Base-by-base conservation (phyloP, 2,329 filamentous ascomycete species). In the Exophiala lecanii-corni region DNA sequence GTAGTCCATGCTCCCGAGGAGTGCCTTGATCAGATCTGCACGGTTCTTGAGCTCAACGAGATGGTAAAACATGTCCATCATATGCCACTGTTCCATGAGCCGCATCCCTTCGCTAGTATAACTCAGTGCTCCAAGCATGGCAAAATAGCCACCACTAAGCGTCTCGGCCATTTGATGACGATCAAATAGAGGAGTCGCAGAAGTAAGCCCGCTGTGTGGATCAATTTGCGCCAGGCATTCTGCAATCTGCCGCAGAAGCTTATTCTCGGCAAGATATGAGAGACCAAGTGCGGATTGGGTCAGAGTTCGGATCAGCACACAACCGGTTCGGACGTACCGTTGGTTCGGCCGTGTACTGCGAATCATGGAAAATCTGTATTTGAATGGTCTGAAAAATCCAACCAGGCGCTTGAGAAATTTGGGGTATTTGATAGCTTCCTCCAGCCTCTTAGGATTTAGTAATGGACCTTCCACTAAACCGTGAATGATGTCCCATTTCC, bases 31-130 rank as follows among this genome's bases (percentile, higher is more conserved):
- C 46, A 98, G 72, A 62, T 98, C 92, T 34, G 91, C 88, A 2
- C 92, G 84, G 63, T 92, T 85, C 56, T 86, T 88, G 33, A 95
- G 73, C 59, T 97, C 91, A 45, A 96, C 78, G 49, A 98, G 95
- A 64, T 97, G 92, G 62, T 98, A 98, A 74, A 97, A 94, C 88
- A 98, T 98, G 65, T 97, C 97, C 68, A 96, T 89, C 75, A 98
- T 94, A 56, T 89, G 87, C 91, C 92, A 97, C 56, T 88, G 76
- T 62, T 97, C 91, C 59, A 98, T 78, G 68, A 98, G 91, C 49
- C 84, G 81, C 17, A 97, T 74, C 1, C 92, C 92, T 55, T 84
- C 86, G 0, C 77, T 70, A 57, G 95, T 88, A 40, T 83, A 83
- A 56, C 85, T 97, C 45, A 98, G 68, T 9, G 87, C 82, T 5